Base-by-base conservation (phyloP, 2,329 filamentous ascomycete genomes). In the Ramularia endophylla region DNA sequence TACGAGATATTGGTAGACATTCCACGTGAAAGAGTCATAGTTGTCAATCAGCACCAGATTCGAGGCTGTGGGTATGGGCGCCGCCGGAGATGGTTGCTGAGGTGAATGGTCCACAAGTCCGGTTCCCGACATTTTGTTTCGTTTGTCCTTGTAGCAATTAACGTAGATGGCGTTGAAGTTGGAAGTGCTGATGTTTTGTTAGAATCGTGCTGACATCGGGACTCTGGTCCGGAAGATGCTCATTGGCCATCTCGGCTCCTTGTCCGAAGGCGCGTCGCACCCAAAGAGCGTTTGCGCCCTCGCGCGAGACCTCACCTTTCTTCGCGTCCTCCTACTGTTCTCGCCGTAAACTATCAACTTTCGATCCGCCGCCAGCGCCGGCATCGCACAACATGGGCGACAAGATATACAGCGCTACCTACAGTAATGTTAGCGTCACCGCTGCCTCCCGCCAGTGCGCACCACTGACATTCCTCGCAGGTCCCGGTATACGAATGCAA, bases 21-120 rank as follows among this genome's bases (percentile, higher is more conserved):
- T 98, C 87, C 89, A 98, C 44, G 90, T 95, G 65, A 98, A 98
- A 3, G 92, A 97, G 67, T 98, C 92, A 67, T 97, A 98, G 68
- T 98, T 98, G 73, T 98, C 92, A 58, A 98, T 95, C 50, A 98
- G 75, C 49, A 98, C 78, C 44, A 98, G 76, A 66, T 97, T 97
- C 43, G 84, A 85, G 18, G 92, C 92, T 37, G 81, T 88, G 17
- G 83, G 65, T 39, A 95, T 73, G 27, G 81, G 80, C 38, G 81
- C 72, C 20, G 82, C 81, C 38, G 84, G 82, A 50, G 83, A 77
- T 45, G 87, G 85, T 65, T 95, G 82, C 62, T 84, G 82, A 57
- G 89, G 88, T 46, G 90, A 95, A 66, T 95, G 82, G 63, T 95
- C 90, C 49, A 83, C 72, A 30, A 83, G 56, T 46, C 65, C 71